Conservation (phyloP, 805 yeast species). For the Torulaspora gathmanii region DNA sequence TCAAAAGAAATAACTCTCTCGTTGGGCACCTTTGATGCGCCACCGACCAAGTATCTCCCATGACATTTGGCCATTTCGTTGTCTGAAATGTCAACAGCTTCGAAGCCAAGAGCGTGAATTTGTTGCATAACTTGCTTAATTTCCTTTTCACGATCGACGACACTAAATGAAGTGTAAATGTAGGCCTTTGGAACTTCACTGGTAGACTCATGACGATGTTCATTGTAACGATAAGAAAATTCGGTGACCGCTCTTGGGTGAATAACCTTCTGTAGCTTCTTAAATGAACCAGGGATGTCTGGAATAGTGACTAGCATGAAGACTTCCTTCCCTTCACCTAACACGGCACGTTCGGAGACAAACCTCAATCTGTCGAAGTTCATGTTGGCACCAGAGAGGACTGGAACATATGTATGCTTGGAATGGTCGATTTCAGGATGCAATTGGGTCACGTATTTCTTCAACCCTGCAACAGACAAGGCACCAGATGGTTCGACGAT, state of each 20-base stretch:
- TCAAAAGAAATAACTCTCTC: slow-evolving; percentile 82
- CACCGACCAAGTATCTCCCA: slow-evolving; percentile 95
- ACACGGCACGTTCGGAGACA: slow-evolving; percentile 92
- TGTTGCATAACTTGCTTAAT: slow-evolving; percentile 56
- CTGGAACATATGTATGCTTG: slow-evolving; percentile 68
- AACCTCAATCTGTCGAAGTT: slow-evolving; percentile 94
- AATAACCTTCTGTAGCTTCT: slow-evolving; percentile 65
- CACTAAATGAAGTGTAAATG: slow-evolving; percentile 84
- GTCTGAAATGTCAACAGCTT: slow-evolving; percentile 78
- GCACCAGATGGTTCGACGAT: slow-evolving; percentile 98
- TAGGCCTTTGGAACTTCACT: slow-evolving; percentile 54
- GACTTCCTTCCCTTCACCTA: slow-evolving; percentile 98
- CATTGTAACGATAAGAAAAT: slow-evolving; percentile 78
- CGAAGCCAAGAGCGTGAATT: slow-evolving; percentile 59
- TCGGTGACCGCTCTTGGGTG: slow-evolving; percentile 92
- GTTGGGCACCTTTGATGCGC: slow-evolving; percentile 64
- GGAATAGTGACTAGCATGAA: slow-evolving; percentile 88
- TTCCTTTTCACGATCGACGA: slow-evolving; percentile 70
- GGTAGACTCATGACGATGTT: slow-evolving; percentile 35
- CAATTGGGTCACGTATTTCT: slow-evolving; percentile 58
- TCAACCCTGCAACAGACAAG: slow-evolving; percentile 89
- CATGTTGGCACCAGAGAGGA: slow-evolving; percentile 96
- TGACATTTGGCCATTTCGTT: slow-evolving; percentile 95
- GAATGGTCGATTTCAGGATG: slow-evolving; percentile 71
- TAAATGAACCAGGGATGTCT: slow-evolving; percentile 87